phyloP scores from a whole-genome alignment of 192 early-diverging fungal species.

The Backusella morwellensis region DNA sequence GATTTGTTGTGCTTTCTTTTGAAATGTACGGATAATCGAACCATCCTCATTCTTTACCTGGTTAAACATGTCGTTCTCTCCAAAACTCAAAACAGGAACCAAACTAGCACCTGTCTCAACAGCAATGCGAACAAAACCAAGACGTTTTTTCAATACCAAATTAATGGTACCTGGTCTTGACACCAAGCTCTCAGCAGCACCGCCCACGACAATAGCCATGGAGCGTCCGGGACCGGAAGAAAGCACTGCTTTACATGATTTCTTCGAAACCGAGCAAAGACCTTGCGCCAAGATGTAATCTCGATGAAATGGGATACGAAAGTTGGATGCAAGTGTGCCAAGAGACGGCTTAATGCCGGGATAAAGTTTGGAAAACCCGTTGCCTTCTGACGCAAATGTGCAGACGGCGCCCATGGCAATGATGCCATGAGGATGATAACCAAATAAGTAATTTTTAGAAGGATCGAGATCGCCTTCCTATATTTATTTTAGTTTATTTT shows the following conservation, averaged over 20 bases:
- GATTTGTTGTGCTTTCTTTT: slow-evolving; percentile 64
- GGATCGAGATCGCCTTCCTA: slow-evolving; percentile 82
- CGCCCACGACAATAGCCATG: slow-evolving; percentile 87
- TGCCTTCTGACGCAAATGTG: slow-evolving; percentile 80
- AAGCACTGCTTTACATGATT: slow-evolving; percentile 76
- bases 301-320: slow-evolving; percentile 82
- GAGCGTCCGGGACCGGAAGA: slow-evolving; percentile 60
- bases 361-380: slow-evolving; percentile 66
- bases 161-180: slow-evolving; percentile 64
- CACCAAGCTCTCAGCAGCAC: slow-evolving; percentile 78
- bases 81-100: slow-evolving; percentile 90
- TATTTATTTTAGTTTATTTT: neutral
- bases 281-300: slow-evolving; percentile 80
- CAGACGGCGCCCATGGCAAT: slow-evolving; percentile 80
- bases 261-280: slow-evolving; percentile 68
- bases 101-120: slow-evolving; percentile 71
- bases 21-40: slow-evolving; percentile 60
- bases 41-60: slow-evolving; percentile 71
- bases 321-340: slow-evolving; percentile 81
- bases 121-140: slow-evolving; percentile 93
- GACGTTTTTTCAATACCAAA: slow-evolving; percentile 74
- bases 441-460: slow-evolving; percentile 81
- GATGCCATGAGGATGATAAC: slow-evolving; percentile 91
- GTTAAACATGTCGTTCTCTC: slow-evolving; percentile 89
- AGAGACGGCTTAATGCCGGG: slow-evolving; percentile 78